Conservation (phyloP, 495 filamentous ascomycete species). For the Staphylotrichum longicolle region DNA sequence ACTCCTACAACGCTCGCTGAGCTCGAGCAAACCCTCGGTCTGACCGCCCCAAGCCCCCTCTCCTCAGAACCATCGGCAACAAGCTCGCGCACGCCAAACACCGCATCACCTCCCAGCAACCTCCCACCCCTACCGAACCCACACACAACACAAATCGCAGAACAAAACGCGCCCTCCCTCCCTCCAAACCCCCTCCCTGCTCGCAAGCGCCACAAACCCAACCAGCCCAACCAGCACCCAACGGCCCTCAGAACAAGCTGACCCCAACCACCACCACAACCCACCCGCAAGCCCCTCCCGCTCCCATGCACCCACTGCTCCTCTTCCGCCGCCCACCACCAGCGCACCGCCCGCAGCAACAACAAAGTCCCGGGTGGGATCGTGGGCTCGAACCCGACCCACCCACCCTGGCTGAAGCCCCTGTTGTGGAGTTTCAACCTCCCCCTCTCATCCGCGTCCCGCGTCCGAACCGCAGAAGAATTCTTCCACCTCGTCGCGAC, state of each 20-base stretch:
- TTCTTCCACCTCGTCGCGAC: background rate
- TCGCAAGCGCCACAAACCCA: background rate
- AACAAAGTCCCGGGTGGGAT: background rate
- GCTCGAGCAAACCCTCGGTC: background rate
- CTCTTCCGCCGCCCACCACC: constrained; percentile 12
- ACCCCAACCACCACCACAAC: background rate
- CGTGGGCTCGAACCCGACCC: background rate
- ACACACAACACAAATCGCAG: too few relatives aligned
- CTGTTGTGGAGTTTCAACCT: constrained; percentile 9
- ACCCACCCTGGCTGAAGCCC: constrained; percentile 14
- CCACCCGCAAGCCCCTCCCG: background rate
- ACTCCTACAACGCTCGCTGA: background rate
- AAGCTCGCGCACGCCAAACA: background rate
- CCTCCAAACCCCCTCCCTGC: background rate
- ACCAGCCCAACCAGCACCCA: too few relatives aligned
- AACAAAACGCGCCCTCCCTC: background rate
- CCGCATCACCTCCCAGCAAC: background rate
- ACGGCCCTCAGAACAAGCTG: too few relatives aligned
- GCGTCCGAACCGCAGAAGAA: background rate
- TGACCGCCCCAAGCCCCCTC: background rate
- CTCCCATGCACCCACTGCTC: constrained; percentile 21
- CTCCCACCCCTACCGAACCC: background rate
- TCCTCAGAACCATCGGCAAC: constrained; percentile 11
- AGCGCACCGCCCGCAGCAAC: background rate
- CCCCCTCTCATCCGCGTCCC: background rate